phyloP scores from a whole-genome alignment of 164 flowering plant genomes.

The Litsea cubeba region DNA sequence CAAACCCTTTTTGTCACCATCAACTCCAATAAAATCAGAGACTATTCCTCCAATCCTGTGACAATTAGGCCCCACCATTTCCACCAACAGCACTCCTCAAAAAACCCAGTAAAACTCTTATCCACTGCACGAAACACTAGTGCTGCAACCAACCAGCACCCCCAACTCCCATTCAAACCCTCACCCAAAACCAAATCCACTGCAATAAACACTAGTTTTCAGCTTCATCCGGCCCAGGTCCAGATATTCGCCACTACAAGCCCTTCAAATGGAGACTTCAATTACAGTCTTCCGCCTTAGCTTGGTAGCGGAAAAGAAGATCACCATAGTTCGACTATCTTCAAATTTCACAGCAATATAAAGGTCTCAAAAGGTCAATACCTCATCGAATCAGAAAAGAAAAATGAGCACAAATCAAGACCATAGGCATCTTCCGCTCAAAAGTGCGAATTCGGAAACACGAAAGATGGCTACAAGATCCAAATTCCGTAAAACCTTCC shows the following conservation, averaged over 20 bases:
- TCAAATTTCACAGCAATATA: not conserved
- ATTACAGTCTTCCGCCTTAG: not conserved
- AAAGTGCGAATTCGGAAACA: too few relatives aligned
- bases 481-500: too few relatives aligned
- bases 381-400: not conserved
- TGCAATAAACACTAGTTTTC: slow-evolving; percentile 5
- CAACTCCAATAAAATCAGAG: not conserved
- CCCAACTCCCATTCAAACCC: slow-evolving; percentile 2
- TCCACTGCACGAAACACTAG: not conserved
- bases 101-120: not conserved
- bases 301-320: not conserved
- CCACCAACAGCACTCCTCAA: too few relatives aligned
- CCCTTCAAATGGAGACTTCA: slow-evolving; percentile 19
- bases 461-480: too few relatives aligned
- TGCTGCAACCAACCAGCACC: not conserved
- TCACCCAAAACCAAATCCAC: slow-evolving; percentile 27
- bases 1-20: not conserved
- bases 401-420: too few relatives aligned
- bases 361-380: not conserved
- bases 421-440: too few relatives aligned
- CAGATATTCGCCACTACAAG: slow-evolving; percentile 5
- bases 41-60: not conserved
- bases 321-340: not conserved
- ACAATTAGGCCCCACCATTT: not conserved
- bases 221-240: slow-evolving; percentile 9